Evolutionary conservation across 139 green algal species (phyloP).

Genomic region (Gonium pectorale): DNA sequence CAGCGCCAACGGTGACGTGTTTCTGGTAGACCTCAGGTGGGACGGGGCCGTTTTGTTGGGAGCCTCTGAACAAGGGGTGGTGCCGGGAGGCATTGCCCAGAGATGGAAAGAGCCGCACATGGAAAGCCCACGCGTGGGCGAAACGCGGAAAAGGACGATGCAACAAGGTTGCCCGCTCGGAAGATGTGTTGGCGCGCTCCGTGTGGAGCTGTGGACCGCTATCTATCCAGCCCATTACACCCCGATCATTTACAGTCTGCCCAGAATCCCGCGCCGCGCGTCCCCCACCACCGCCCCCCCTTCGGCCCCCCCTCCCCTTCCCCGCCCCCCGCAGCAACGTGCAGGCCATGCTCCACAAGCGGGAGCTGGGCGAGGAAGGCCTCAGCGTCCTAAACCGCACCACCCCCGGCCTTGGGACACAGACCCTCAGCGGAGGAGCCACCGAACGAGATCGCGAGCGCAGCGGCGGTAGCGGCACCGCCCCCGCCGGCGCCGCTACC

Average conservation of each 20-base stretch:
- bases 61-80: not conserved
- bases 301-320: not conserved
- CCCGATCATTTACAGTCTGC: no score
- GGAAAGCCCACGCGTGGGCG: no score
- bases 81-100: no score
- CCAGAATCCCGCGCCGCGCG: not conserved
- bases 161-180: no score
- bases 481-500: not conserved
- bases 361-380: constrained; percentile 17
- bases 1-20: constrained; percentile 53
- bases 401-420: not conserved
- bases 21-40: constrained; percentile 48
- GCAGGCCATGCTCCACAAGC: constrained; percentile 22
- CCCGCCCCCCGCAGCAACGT: constrained; percentile 1
- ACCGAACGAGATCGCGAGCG: no score
- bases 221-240: no score
- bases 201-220: no score
- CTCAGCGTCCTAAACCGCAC: constrained; percentile 1
- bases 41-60: not conserved
- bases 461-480: not conserved
- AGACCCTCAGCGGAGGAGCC: no score
- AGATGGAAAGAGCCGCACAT: no score
- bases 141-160: no score
- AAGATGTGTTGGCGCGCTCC: no score
- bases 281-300: not conserved